These are phyloP conservation scores for Beverwykella pulmonaria DNA, from an alignment of 495 filamentous ascomycete species.

Conservation along the genomic window DNA sequence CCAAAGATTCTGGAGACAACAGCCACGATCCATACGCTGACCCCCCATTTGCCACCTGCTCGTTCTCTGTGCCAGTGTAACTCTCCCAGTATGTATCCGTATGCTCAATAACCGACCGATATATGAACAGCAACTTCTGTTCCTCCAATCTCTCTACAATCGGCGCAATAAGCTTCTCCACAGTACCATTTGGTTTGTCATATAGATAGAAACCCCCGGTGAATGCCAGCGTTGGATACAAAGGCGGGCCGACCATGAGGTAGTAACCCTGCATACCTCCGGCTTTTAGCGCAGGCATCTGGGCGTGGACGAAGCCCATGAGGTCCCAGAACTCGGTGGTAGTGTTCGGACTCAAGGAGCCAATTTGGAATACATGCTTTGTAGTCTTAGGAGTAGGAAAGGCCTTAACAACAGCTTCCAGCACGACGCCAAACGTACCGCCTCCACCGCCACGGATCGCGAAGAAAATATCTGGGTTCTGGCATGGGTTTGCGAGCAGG, in stretches of 20 bases:
- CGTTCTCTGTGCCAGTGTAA: neutral
- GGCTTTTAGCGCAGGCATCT: constrained; percentile 26
- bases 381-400: constrained; percentile 21
- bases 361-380: constrained; percentile 8
- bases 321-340: constrained; percentile 30
- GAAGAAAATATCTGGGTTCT: constrained; percentile 34
- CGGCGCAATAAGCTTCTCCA: constrained; percentile 21
- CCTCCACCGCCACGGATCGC: constrained; percentile 35
- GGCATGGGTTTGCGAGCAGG: constrained; percentile 23
- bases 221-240: constrained; percentile 12
- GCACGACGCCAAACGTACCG: constrained; percentile 34
- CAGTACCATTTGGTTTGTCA: constrained; percentile 30
- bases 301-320: constrained; percentile 23
- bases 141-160: constrained; percentile 12
- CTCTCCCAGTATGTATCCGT: constrained; percentile 16
- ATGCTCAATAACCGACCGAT: neutral
- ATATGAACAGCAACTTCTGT: constrained; percentile 2
- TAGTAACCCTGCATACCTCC: constrained; percentile 38
- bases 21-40: constrained; percentile 28
- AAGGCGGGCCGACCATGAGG: constrained; percentile 28
- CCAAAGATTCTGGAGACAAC: constrained; percentile 14
- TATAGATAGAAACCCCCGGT: constrained; percentile 24
- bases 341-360: constrained; percentile 5
- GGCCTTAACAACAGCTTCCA: constrained; percentile 29
- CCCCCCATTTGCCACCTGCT: constrained; percentile 24